A percentile compares a stretch with the other conserved stretches of the same genome.
Conservation (phyloP, 129 eudicot species). For the Kitagawia praeruptora region DNA sequence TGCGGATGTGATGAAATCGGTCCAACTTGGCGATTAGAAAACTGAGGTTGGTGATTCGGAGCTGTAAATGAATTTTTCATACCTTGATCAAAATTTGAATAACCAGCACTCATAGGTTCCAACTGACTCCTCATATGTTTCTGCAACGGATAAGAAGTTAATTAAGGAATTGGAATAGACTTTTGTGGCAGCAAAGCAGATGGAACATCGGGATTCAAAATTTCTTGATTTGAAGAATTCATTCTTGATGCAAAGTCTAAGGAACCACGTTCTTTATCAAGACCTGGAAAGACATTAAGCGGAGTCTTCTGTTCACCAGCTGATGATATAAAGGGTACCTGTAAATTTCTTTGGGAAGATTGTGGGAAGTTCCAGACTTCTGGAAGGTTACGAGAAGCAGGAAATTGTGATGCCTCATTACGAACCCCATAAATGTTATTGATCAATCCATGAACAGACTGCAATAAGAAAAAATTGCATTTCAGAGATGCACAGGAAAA, state of each 20-base stretch:
- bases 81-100: conserved; percentile 25
- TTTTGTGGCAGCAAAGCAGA: conserved; percentile 20
- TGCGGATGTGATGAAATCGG: conserved; percentile 15
- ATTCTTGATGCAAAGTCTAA: conserved; percentile 19
- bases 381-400: conserved; percentile 34
- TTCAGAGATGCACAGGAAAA: neutral
- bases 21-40: conserved; percentile 14
- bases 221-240: conserved; percentile 17
- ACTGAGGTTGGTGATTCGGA: conserved; percentile 28
- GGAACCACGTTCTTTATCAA: conserved; percentile 30
- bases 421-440: conserved; percentile 33
- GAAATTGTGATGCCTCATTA: conserved; percentile 31
- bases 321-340: conserved; percentile 15
- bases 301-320: conserved; percentile 38
- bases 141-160: conserved; percentile 34
- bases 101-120: conserved; percentile 30
- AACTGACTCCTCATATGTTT: conserved; percentile 29
- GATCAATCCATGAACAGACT: conserved; percentile 46
- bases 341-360: conserved; percentile 22
- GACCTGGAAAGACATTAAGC: conserved; percentile 25
- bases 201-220: conserved; percentile 21
- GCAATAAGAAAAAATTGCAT: conserved; percentile 7
- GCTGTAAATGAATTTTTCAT: conserved; percentile 15
- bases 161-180: conserved; percentile 26
- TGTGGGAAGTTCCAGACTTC: conserved; percentile 38